Evolutionary conservation across 495 filamentous ascomycete species (phyloP).

Genomic region (Penicillium waksmanii): DNA sequence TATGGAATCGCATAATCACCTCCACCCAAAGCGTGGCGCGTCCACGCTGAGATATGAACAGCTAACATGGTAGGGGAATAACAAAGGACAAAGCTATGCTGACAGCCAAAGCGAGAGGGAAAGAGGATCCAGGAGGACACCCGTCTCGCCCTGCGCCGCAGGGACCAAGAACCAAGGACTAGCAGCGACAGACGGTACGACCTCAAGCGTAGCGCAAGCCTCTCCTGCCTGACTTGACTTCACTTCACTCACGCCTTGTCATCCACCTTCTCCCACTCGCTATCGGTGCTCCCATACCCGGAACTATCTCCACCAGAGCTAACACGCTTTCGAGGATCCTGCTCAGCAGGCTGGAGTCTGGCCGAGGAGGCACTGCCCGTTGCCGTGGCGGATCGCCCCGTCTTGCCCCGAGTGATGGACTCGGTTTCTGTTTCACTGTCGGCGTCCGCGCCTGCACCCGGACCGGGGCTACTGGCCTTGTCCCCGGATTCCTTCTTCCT

Average conservation of each 20-base stretch:
- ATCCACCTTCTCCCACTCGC: slow-evolving; percentile 61
- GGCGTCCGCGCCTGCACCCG: slow-evolving; percentile 17
- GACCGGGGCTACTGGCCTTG: slow-evolving; percentile 18
- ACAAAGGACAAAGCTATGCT: not conserved
- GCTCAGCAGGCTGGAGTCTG: slow-evolving; percentile 37
- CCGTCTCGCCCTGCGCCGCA: not conserved
- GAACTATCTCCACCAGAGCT: slow-evolving; percentile 51
- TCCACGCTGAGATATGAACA: not conserved
- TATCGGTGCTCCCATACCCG: slow-evolving; percentile 57
- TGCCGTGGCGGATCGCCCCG: slow-evolving; percentile 19
- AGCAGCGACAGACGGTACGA: not conserved
- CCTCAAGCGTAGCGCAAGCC: too few relatives aligned
- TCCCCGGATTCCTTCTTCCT: slow-evolving; percentile 37
- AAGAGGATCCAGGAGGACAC: not conserved
- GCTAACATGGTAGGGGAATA: not conserved
- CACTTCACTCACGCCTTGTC: slow-evolving; percentile 23
- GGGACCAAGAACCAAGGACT: not conserved
- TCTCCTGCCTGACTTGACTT: too few relatives aligned
- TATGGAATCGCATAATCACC: slow-evolving; percentile 10
- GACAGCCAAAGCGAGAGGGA: not conserved
- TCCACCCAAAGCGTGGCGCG: slow-evolving; percentile 1
- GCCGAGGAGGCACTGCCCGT: slow-evolving; percentile 29
- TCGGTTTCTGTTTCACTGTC: slow-evolving; percentile 59
- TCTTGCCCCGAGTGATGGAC: slow-evolving; percentile 27
- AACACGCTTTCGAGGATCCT: slow-evolving; percentile 44